Evolutionary conservation across 345 rosid genomes (phyloP).

Genomic region (Bruguiera gymnorhiza): DNA sequence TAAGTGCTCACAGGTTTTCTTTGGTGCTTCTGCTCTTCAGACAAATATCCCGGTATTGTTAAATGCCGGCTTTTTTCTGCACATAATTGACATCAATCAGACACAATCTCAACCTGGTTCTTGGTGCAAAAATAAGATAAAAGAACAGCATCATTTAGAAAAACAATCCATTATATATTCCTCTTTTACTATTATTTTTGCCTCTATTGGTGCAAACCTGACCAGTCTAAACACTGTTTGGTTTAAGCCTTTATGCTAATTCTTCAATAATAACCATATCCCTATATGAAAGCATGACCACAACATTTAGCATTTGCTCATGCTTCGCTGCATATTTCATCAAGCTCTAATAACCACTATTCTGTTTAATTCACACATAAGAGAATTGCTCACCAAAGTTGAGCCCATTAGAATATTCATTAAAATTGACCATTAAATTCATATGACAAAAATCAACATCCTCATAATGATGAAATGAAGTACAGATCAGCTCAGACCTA

Average conservation of each 20-base stretch:
- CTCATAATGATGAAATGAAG: constrained; percentile 6
- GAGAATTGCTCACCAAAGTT: too few relatives aligned
- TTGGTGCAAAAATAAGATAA: constrained; percentile 2
- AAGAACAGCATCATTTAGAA: neutral
- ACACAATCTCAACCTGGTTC: constrained; percentile 12
- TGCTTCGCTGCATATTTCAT: too few relatives aligned
- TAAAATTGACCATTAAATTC: constrained; percentile 1
- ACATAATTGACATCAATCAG: constrained; percentile 22
- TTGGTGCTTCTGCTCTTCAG: constrained; percentile 64
- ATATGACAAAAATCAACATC: neutral
- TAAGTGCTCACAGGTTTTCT: constrained; percentile 55
- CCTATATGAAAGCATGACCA: neutral
- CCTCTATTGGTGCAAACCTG: too few relatives aligned
- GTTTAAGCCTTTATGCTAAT: too few relatives aligned
- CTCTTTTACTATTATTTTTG: too few relatives aligned
- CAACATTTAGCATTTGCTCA: neutral
- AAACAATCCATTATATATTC: too few relatives aligned
- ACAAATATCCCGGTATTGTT: constrained; percentile 82
- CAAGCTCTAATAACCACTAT: too few relatives aligned
- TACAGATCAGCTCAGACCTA: constrained; percentile 56
- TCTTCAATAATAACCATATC: neutral
- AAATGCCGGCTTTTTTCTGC: constrained; percentile 88
- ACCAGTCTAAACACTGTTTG: too few relatives aligned
- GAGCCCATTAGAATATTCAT: neutral
- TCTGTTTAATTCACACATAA: too few relatives aligned